Conservation (phyloP, 805 yeast species). For the Yarrowia deformans region DNA sequence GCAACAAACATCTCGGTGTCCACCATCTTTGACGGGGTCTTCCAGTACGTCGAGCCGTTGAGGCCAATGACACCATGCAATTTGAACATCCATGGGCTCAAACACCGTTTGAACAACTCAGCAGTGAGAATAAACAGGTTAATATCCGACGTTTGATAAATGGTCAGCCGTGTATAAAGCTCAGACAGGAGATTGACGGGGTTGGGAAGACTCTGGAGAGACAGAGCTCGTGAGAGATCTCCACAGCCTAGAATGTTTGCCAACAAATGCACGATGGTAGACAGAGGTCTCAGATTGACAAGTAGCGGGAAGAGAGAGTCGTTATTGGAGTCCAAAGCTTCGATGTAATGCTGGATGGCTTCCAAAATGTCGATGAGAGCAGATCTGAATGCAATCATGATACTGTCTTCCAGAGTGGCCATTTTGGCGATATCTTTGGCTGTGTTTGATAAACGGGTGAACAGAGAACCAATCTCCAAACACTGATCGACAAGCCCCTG, state of each 20-base stretch:
- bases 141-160: conserved; percentile 11
- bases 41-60: conserved; percentile 24
- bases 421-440: conserved; percentile 6
- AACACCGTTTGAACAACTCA: conserved; percentile 8
- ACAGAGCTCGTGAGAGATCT: conserved; percentile 7
- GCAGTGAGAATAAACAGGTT: conserved; percentile 4
- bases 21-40: conserved; percentile 11
- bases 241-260: conserved; percentile 28
- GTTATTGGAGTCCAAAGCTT: background rate
- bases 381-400: conserved; percentile 15
- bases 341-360: conserved; percentile 13
- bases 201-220: conserved; percentile 7
- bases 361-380: conserved; percentile 16
- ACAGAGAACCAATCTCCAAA: conserved; percentile 5
- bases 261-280: conserved; percentile 14
- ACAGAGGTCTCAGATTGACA: background rate
- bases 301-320: background rate
- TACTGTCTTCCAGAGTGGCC: conserved; percentile 6
- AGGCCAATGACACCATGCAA: conserved; percentile 11
- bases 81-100: conserved; percentile 16
- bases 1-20: conserved; percentile 24
- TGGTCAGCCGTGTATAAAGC: background rate
- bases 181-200: conserved; percentile 12
- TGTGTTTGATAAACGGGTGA: background rate
- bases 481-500: conserved; percentile 5